A percentile compares a stretch with the other conserved stretches of the same genome.
Conservation (phyloP, 805 yeast species). For the Dipodascus albidus region DNA sequence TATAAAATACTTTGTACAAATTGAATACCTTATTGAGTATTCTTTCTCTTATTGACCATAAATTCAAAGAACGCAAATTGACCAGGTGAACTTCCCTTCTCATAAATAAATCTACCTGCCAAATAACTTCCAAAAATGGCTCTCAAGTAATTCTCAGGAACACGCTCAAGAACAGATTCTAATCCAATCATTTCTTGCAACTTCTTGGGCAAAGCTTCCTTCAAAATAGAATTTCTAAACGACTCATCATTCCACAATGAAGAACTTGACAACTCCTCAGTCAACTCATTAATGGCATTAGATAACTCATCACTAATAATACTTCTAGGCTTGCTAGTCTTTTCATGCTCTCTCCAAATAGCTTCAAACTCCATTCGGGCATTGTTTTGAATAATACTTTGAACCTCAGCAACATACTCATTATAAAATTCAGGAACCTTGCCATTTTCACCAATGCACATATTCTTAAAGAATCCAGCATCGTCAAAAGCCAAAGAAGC, state of each 20-base stretch:
- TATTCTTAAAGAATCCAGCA: conserved; percentile 61
- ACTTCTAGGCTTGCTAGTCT: conserved; percentile 50
- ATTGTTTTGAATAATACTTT: conserved; percentile 58
- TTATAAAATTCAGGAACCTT: conserved; percentile 63
- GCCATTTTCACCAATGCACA: conserved; percentile 45
- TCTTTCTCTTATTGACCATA: conserved; percentile 25
- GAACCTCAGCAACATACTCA: conserved; percentile 78
- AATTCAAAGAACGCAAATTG: conserved; percentile 39
- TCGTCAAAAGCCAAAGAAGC: conserved; percentile 91
- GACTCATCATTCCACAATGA: conserved; percentile 72
- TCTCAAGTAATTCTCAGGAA: conserved; percentile 78
- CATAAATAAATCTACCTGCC: conserved; percentile 76
- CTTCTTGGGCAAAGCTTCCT: conserved; percentile 66
- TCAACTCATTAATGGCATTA: conserved; percentile 69
- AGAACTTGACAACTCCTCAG: conserved; percentile 73
- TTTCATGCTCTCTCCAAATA: conserved; percentile 64
- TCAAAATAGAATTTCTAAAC: conserved; percentile 67
- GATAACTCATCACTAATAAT: conserved; percentile 73
- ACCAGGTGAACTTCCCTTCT: conserved; percentile 69
- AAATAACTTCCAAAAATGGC: conserved; percentile 82
- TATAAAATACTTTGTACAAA: background rate
- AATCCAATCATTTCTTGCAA: conserved; percentile 52
- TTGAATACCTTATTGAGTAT: background rate
- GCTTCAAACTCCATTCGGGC: conserved; percentile 80
- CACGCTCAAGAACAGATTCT: conserved; percentile 55